Conservation (phyloP, 495 filamentous ascomycete genomes). For the Aspergillus cavernicola region DNA sequence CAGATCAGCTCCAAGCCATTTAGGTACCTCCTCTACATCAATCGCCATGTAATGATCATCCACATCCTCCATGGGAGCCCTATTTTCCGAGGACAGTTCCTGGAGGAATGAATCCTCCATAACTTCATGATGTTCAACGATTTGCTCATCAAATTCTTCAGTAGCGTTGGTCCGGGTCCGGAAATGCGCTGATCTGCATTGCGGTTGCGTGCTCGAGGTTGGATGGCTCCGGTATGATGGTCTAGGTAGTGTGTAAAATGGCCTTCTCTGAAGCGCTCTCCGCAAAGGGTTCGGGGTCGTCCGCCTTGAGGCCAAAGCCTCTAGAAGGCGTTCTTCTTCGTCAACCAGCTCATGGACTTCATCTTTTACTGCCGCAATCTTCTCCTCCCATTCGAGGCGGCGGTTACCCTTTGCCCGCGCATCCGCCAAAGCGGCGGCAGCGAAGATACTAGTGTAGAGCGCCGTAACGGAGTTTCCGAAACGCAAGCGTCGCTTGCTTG, state of each 20-base stretch:
- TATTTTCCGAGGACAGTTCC: conserved; percentile 6
- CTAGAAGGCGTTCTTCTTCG: conserved; percentile 38
- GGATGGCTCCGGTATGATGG: conserved; percentile 6
- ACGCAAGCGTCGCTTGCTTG: conserved; percentile 48
- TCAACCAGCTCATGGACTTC: conserved; percentile 42
- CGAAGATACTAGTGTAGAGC: conserved; percentile 68
- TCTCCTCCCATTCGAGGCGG: conserved; percentile 60
- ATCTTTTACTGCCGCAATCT: conserved; percentile 45
- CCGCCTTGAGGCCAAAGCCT: conserved; percentile 26
- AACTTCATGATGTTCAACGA: neutral
- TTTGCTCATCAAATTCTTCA: too few species aligned
- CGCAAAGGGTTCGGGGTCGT: conserved; percentile 15
- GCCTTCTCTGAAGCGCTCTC: conserved; percentile 22
- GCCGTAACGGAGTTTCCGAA: conserved; percentile 64
- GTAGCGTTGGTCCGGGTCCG: neutral
- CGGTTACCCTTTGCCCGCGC: conserved; percentile 58
- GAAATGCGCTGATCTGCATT: neutral
- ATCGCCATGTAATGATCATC: conserved; percentile 15
- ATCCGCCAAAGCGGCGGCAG: conserved; percentile 65
- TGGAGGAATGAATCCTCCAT: neutral
- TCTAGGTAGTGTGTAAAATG: conserved; percentile 20
- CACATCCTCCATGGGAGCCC: conserved; percentile 12
- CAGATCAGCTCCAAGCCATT: conserved; percentile 29
- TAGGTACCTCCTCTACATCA: conserved; percentile 22
- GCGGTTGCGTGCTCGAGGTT: conserved; percentile 12